Conservation (phyloP, 306 rosid species). For the Cicer yamashitae region DNA sequence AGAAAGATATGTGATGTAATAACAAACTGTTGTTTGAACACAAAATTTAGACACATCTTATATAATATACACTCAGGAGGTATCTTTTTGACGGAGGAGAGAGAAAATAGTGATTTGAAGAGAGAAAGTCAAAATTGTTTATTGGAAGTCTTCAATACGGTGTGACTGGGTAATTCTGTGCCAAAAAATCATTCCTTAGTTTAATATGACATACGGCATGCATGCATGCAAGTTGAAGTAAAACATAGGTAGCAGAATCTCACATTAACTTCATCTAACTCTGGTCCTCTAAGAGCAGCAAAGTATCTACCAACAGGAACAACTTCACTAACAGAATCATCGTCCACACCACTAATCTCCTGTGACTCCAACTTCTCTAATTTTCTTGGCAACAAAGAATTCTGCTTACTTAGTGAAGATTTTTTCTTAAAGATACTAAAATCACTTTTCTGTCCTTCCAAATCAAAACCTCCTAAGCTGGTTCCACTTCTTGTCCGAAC, state of each 20-base stretch:
- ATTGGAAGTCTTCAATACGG: too few species aligned
- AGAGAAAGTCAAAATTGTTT: too few species aligned
- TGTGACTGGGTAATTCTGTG: too few species aligned
- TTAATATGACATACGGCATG: neutral
- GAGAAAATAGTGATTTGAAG: too few species aligned
- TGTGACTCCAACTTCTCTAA: constrained; percentile 57
- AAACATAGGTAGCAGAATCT: neutral
- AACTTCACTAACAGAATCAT: constrained; percentile 62
- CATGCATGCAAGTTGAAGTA: constrained; percentile 20
- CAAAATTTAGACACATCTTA: neutral
- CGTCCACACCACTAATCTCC: constrained; percentile 49
- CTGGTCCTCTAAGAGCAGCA: constrained; percentile 94
- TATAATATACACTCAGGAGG: too few species aligned
- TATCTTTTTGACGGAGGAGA: too few species aligned
- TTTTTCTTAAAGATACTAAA: constrained; percentile 77
- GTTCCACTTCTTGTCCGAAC: constrained; percentile 66
- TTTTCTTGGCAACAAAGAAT: constrained; percentile 70
- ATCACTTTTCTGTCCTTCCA: constrained; percentile 65
- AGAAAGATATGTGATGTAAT: neutral
- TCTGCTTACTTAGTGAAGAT: constrained; percentile 67
- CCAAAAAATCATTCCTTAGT: too few species aligned
- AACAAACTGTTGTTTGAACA: too few species aligned
- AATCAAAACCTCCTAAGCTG: constrained; percentile 71
- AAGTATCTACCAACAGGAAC: constrained; percentile 88
- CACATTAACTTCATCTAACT: constrained; percentile 90